Percentiles rank a stretch among this genome's conserved stretches.
Conservation (phyloP, 2,329 filamentous ascomycete genomes). For the Diplocarpon mali region DNA sequence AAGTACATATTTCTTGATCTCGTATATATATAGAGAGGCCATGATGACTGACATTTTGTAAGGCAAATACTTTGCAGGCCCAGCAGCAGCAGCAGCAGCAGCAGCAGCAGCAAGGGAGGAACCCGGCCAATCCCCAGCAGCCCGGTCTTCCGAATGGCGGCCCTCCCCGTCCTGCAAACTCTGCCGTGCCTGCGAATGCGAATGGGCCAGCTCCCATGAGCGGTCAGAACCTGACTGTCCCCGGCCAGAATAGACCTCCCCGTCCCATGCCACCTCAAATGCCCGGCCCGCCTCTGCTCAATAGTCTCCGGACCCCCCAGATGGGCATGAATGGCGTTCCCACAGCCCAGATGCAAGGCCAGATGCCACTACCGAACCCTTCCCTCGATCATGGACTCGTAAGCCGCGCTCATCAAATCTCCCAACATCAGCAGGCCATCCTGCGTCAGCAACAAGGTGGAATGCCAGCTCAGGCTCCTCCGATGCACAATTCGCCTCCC, state of each 20-base stretch:
- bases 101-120: conserved; percentile 11
- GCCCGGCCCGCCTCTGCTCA: conserved; percentile 21
- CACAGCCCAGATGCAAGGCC: conserved; percentile 54
- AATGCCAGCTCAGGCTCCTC: conserved; percentile 19
- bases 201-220: conserved; percentile 7
- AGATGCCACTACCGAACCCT: conserved; percentile 43
- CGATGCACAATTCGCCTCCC: conserved; percentile 31
- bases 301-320: conserved; percentile 28
- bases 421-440: conserved; percentile 39
- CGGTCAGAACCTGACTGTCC: conserved; percentile 21
- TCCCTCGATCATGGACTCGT: conserved; percentile 44
- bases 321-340: conserved; percentile 53
- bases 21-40: conserved; percentile 1
- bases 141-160: conserved; percentile 10
- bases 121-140: conserved; percentile 18
- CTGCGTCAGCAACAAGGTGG: conserved; percentile 23
- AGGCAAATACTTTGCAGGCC: conserved; percentile 27
- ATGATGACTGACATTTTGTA: conserved; percentile 27
- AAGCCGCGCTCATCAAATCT: conserved; percentile 54
- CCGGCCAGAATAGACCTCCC: conserved; percentile 22
- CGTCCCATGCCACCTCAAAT: conserved; percentile 24
- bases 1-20: conserved; percentile 34
- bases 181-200: conserved; percentile 13
- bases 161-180: conserved; percentile 13
- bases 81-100: conserved; percentile 10